Base-by-base conservation (phyloP, 164 flowering plant species). In the Cinnamomum micranthum region DNA sequence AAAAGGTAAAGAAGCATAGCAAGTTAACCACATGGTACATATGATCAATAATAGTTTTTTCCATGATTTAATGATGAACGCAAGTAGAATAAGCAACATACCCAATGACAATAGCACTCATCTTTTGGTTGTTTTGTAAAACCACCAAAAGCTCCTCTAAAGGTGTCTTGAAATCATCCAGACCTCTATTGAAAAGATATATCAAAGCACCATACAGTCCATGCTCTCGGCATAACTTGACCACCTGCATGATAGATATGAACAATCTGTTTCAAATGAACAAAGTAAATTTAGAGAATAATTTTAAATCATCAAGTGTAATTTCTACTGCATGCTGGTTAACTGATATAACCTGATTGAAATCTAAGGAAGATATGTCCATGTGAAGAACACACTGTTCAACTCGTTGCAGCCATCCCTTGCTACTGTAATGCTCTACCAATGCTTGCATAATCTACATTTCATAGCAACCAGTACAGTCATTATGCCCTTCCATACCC, bases 321-420 rank as follows among this genome's bases (percentile, higher is more conserved):
- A 68, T 55, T 50, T 23, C 25, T 24, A 33, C 25, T 60, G 27
- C 74, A 77, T n/a, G 41, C 47, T 23, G 71, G 51, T 31, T 25
- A 15, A 62, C 19, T 25, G 70, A 41, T 52, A 20, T 52, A 20
- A 95, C 99, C 97, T 95, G 99, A 83, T 95, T 92, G 81, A 95
- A 95, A 80, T 95, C 99, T 91, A 95, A 82, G 69, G 99, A 95
- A 76, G 95, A 87, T 79, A 95, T 95, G 80, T 95, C 96, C 98
- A 95, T 95, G 84, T 93, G 98, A 78, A 95, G 97, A 78, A 95
- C 98, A 83, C 99, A 95, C 81, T 93, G 99, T 78, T 95, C 99
- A 74, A 95, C 94, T 75, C 99, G 86, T 77, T 92, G 99, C 84
- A 95, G 82, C 99, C 99, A 95, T 74, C 99, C 99, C 83, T 86